A percentile compares a stretch with the other conserved stretches of the same genome.
These are phyloP conservation scores for Allomyces macrogynus DNA, from an alignment of 192 early-diverging fungal genomes.

Conservation along the genomic window DNA sequence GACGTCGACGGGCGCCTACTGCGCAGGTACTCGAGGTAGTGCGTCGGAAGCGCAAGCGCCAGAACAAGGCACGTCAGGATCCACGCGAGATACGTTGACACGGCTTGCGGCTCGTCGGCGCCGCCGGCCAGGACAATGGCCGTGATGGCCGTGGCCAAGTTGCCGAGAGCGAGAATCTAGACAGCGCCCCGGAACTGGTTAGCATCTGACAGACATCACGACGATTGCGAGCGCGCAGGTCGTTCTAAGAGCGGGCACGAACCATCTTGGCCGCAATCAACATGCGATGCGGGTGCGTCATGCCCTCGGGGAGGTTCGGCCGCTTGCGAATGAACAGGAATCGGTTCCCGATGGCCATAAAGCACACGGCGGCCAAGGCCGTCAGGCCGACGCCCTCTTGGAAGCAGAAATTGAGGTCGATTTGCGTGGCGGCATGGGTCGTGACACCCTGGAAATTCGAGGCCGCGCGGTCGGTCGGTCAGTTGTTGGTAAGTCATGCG, in stretches of 20 bases:
- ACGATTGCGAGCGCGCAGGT: too few relatives aligned
- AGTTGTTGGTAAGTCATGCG: too few relatives aligned
- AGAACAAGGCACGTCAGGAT: background rate
- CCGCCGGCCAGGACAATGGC: background rate
- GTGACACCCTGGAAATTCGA: too few relatives aligned
- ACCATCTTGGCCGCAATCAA: background rate
- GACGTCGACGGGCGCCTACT: background rate
- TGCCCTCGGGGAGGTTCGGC: background rate
- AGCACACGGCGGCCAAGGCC: background rate
- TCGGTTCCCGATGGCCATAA: background rate
- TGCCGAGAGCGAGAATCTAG: background rate
- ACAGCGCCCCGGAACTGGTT: too few relatives aligned
- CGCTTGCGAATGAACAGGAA: background rate
- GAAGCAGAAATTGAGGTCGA: background rate
- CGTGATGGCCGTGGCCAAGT: background rate
- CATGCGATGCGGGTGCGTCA: background rate
- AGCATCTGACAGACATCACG: too few relatives aligned
- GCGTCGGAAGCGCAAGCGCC: background rate
- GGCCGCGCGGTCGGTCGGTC: too few relatives aligned
- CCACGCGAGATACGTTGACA: background rate
- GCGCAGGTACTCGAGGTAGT: background rate
- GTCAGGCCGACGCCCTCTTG: background rate
- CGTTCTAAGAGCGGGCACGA: too few relatives aligned
- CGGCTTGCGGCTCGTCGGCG: background rate
- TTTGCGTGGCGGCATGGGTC: too few relatives aligned